Conservation (phyloP, 2,329 filamentous ascomycete species). For the Cladosporium sp. region DNA sequence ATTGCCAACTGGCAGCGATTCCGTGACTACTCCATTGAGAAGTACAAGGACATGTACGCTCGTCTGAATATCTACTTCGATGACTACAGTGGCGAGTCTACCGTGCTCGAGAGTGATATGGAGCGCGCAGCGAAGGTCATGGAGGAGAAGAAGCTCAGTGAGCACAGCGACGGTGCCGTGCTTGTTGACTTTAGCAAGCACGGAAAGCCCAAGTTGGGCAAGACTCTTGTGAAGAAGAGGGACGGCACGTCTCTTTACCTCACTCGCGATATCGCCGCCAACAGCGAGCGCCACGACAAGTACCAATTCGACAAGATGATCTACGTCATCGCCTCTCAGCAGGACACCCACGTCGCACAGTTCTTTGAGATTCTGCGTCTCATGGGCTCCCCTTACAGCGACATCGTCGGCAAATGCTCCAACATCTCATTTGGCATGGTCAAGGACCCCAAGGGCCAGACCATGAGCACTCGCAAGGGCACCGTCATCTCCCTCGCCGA, state of each 20-base stretch:
- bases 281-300: conserved; percentile 57
- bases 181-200: conserved; percentile 69
- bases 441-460: conserved; percentile 41
- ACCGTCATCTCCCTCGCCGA: conserved; percentile 45
- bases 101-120: conserved; percentile 61
- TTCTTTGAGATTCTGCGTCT: conserved; percentile 62
- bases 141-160: conserved; percentile 56
- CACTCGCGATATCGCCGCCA: conserved; percentile 65
- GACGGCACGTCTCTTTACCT: conserved; percentile 66
- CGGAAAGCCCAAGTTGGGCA: conserved; percentile 62
- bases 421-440: conserved; percentile 67
- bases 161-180: conserved; percentile 62
- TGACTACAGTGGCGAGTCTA: conserved; percentile 66
- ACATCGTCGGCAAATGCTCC: conserved; percentile 55
- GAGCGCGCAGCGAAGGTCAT: conserved; percentile 56
- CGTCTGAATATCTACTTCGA: conserved; percentile 63
- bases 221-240: conserved; percentile 62
- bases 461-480: conserved; percentile 62
- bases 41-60: conserved; percentile 61
- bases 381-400: conserved; percentile 53
- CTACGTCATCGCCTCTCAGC: conserved; percentile 61
- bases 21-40: conserved; percentile 60
- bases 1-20: conserved; percentile 61
- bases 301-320: conserved; percentile 66
- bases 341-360: conserved; percentile 61